Evolutionary conservation across 164 flowering plant genomes (phyloP).

Genomic region (Macadamia tetraphylla): DNA sequence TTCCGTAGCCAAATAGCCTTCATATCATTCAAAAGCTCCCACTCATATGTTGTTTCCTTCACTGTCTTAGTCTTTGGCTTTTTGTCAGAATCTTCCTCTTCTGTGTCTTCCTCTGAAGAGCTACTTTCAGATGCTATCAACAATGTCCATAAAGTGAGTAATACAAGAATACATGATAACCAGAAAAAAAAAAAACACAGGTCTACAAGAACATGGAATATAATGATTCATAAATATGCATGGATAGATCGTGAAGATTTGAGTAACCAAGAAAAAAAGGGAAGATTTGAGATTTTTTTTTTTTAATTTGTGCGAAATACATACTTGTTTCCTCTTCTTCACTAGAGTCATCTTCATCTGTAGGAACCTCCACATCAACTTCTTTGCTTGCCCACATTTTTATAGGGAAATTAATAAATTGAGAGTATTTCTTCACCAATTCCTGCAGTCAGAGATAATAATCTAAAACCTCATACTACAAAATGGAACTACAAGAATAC

Average conservation of each 20-base stretch:
- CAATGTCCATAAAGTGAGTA: neutral
- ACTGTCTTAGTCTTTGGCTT: slow-evolving; percentile 81
- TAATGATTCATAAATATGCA: too few species aligned
- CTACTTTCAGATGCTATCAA: slow-evolving; percentile 52
- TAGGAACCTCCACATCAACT: slow-evolving; percentile 86
- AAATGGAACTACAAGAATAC: too few species aligned
- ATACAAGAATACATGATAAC: neutral
- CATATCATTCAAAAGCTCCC: slow-evolving; percentile 94
- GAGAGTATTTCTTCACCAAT: slow-evolving; percentile 88
- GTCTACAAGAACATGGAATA: too few species aligned
- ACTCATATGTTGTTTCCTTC: slow-evolving; percentile 80
- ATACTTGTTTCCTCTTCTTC: slow-evolving; percentile 72
- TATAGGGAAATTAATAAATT: slow-evolving; percentile 95
- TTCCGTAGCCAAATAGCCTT: slow-evolving; percentile 93
- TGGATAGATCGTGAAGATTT: too few species aligned
- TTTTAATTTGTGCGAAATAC: slow-evolving; percentile 4
- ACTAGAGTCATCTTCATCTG: slow-evolving; percentile 82
- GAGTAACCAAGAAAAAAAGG: too few species aligned
- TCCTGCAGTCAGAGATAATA: slow-evolving; percentile 40
- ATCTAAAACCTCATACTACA: neutral
- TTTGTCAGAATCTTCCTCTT: slow-evolving; percentile 72
- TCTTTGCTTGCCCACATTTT: slow-evolving; percentile 87
- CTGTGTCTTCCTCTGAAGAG: slow-evolving; percentile 49
- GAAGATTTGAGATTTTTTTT: too few species aligned
- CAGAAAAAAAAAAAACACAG: neutral